phyloP scores from a whole-genome alignment of 108 stramenopile genomes.

The Skeletonema costatum region DNA sequence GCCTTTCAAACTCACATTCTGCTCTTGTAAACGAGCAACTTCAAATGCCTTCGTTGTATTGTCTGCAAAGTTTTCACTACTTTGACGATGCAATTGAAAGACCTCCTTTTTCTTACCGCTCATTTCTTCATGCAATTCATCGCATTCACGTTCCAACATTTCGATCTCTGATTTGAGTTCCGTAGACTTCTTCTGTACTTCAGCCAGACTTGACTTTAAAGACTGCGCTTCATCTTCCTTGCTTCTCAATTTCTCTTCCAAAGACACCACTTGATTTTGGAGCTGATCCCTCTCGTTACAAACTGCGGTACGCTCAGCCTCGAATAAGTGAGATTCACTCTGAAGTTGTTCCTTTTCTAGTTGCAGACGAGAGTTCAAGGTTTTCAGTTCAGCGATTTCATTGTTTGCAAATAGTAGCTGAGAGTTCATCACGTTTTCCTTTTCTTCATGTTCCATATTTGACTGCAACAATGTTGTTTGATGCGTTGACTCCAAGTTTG shows the following conservation, averaged over 20 bases:
- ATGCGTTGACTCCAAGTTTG: slow-evolving; percentile 14
- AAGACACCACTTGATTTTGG: slow-evolving; percentile 12
- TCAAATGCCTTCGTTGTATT: slow-evolving; percentile 6
- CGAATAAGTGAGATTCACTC: slow-evolving; percentile 25
- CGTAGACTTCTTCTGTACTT: slow-evolving; percentile 1
- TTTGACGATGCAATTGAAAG: slow-evolving; percentile 25
- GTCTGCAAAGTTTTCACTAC: neutral
- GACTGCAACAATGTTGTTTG: slow-evolving; percentile 7
- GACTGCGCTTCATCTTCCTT: slow-evolving; percentile 6
- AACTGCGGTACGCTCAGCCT: slow-evolving; percentile 26
- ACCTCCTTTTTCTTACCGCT: slow-evolving; percentile 8
- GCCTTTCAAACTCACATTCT: neutral
- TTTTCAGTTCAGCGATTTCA: slow-evolving; percentile 26
- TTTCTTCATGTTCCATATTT: slow-evolving; percentile 24
- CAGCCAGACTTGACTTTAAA: slow-evolving; percentile 6
- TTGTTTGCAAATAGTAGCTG: slow-evolving; percentile 10
- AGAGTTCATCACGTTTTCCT: neutral
- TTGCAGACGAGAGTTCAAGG: slow-evolving; percentile 18
- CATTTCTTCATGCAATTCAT: slow-evolving; percentile 11
- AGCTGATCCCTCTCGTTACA: slow-evolving; percentile 21
- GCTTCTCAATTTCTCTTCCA: slow-evolving; percentile 14
- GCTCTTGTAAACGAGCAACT: slow-evolving; percentile 5
- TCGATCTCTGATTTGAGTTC: slow-evolving; percentile 18
- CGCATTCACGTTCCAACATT: slow-evolving; percentile 17
- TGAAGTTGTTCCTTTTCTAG: slow-evolving; percentile 18